phyloP scores from a whole-genome alignment of 495 filamentous ascomycete genomes.

The Xylaria intraflava region DNA sequence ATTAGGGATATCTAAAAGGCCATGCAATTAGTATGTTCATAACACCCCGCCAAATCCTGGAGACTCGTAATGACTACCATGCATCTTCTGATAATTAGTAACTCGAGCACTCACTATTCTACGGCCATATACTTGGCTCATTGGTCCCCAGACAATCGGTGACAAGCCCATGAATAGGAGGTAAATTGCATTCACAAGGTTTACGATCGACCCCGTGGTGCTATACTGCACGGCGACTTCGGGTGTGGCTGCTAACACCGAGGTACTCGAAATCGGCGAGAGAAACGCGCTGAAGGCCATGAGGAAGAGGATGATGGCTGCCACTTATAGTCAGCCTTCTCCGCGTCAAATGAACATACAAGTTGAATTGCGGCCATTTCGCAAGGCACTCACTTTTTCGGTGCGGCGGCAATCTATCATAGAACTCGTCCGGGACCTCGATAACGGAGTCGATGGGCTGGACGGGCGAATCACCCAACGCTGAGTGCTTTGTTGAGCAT shows the following conservation, averaged over 20 bases:
- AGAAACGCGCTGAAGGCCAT: slow-evolving; percentile 62
- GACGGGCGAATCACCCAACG: slow-evolving; percentile 29
- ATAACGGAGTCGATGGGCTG: slow-evolving; percentile 36
- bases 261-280: slow-evolving; percentile 61
- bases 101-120: slow-evolving; percentile 4
- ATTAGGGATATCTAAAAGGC: slow-evolving; percentile 45
- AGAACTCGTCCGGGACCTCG: slow-evolving; percentile 41
- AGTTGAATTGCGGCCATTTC: neutral
- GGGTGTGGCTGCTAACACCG: slow-evolving; percentile 61
- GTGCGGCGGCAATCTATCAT: slow-evolving; percentile 31
- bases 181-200: slow-evolving; percentile 63
- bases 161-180: slow-evolving; percentile 64
- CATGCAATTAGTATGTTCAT: neutral
- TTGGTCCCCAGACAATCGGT: slow-evolving; percentile 60
- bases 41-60: neutral
- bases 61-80: neutral
- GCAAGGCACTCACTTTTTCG: slow-evolving; percentile 6
- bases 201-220: slow-evolving; percentile 59
- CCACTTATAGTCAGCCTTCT: neutral
- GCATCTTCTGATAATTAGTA: neutral
- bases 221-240: slow-evolving; percentile 57
- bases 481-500: slow-evolving; percentile 27
- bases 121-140: slow-evolving; percentile 53
- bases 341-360: neutral
- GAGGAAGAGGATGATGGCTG: slow-evolving; percentile 51